Percentiles rank a stretch among this genome's conserved stretches.
phyloP scores from a whole-genome alignment of 2,329 filamentous ascomycete species.

The Colletotrichum liaoningense region DNA sequence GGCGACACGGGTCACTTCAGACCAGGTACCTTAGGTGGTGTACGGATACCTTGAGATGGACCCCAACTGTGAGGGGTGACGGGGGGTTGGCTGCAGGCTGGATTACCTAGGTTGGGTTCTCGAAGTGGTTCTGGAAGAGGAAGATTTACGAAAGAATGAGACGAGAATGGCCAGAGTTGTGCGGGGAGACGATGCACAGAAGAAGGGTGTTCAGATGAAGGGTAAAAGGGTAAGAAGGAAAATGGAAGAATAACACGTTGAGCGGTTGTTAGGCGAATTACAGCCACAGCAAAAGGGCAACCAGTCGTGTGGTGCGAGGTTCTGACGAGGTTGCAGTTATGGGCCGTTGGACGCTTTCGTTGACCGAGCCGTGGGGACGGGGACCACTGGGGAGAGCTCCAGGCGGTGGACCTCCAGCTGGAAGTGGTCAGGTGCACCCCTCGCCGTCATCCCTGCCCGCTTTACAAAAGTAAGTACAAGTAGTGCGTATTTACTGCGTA shows the following conservation, averaged over 20 bases:
- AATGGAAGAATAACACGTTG: not conserved
- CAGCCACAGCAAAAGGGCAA: constrained; percentile 16
- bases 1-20: not conserved
- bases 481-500: no score
- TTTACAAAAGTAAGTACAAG: not conserved
- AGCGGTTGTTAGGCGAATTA: not conserved
- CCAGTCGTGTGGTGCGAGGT: constrained; percentile 27
- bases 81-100: not conserved
- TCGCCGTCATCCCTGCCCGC: not conserved
- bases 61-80: constrained; percentile 12
- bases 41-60: not conserved
- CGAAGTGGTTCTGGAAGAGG: not conserved
- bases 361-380: constrained; percentile 29
- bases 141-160: not conserved
- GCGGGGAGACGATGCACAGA: not conserved
- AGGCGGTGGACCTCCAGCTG: not conserved
- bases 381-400: not conserved
- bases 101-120: not conserved
- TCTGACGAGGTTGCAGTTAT: not conserved
- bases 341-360: constrained; percentile 24
- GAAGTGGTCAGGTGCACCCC: constrained; percentile 16
- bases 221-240: not conserved
- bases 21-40: no score
- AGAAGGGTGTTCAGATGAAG: not conserved
- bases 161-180: not conserved